Base-by-base conservation (phyloP, 1,139 yeast species). In the Blastobotrys capitulatus region DNA sequence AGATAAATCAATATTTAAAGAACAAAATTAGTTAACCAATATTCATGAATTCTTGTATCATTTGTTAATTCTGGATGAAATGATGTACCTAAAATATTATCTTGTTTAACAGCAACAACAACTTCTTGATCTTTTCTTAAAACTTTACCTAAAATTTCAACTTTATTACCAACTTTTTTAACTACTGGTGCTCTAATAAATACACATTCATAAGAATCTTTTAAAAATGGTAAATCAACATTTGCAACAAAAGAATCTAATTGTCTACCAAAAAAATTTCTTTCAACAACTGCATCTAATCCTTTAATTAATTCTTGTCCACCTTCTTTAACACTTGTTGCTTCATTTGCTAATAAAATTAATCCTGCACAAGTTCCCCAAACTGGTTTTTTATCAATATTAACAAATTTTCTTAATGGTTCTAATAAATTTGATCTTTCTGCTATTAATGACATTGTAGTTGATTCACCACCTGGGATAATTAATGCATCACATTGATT, bases 331-430 rank as follows among this genome's bases (percentile, higher is more conserved):
- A 83, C 38, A 35, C 85, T 60, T 78, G 79, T 63, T 49, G 77
- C 73, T 51, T 75, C 73, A 19, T 37, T 19, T 9, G 90, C 76
- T 39, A 86, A 69, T 57, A 86, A 74, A 51, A 86, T 86, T 57
- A 86, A 70, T 1, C 95, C 95, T 4, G 95, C 95, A 67, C 95
- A 86, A 1, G 95, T 86, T 0, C 95, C 95, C 95, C 95, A 86
- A 27, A 81, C 75, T 1, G 87, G 81, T 57, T 76, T 78, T 20
- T 59, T 52, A n/a, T 56, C 52, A 22, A 57, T 68, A 46, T 74
- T 75, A 31, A 82, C 79, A 61, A 75, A 81, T 8, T 70, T 65
- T 46, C 74, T 68, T 49, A 86, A 68, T 4, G 85, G 84, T 32
- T 74, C 73, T 16, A 83, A 67, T 59, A 86, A 63, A 0, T 77